Evolutionary conservation across 2,329 filamentous ascomycete genomes (phyloP).

Genomic region (Pseudogymnoascus pannorum): DNA sequence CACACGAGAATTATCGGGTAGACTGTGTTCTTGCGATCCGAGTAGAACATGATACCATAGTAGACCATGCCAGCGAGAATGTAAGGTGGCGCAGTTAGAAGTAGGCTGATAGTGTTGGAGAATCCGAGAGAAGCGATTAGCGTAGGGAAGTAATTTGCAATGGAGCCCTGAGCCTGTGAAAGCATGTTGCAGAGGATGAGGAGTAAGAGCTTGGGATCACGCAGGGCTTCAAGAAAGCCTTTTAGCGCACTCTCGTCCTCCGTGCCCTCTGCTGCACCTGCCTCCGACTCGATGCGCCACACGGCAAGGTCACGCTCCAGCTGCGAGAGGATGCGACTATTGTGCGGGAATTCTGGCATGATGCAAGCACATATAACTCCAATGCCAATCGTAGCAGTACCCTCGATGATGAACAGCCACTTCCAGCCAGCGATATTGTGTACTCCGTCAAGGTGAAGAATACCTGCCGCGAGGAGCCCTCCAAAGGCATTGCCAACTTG

Average conservation of each 20-base stretch:
- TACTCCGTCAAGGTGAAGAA: constrained; percentile 39
- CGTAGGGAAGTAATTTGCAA: constrained; percentile 33
- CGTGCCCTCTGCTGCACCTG: constrained; percentile 33
- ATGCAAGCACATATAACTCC: constrained; percentile 28
- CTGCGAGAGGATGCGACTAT: constrained; percentile 29
- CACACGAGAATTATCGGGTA: constrained; percentile 31
- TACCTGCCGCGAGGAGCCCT: constrained; percentile 41
- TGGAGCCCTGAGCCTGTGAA: constrained; percentile 32
- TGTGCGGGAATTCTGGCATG: constrained; percentile 36
- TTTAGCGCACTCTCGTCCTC: constrained; percentile 28
- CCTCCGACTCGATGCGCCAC: constrained; percentile 31
- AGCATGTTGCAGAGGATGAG: constrained; percentile 35
- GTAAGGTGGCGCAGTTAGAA: constrained; percentile 42
- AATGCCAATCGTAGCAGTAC: constrained; percentile 35
- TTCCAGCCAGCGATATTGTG: constrained; percentile 42
- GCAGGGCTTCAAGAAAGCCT: constrained; percentile 26
- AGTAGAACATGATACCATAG: constrained; percentile 31
- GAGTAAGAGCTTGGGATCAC: constrained; percentile 32
- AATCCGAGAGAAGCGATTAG: constrained; percentile 30
- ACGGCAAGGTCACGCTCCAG: constrained; percentile 28
- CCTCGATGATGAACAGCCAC: constrained; percentile 43
- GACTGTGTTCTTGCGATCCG: constrained; percentile 32
- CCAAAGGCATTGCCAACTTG: constrained; percentile 39
- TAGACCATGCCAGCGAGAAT: constrained; percentile 34
- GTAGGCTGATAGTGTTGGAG: constrained; percentile 33